Evolutionary conservation across 2,329 filamentous ascomycete genomes (phyloP).

Genomic region (Grosmannia huntii): DNA sequence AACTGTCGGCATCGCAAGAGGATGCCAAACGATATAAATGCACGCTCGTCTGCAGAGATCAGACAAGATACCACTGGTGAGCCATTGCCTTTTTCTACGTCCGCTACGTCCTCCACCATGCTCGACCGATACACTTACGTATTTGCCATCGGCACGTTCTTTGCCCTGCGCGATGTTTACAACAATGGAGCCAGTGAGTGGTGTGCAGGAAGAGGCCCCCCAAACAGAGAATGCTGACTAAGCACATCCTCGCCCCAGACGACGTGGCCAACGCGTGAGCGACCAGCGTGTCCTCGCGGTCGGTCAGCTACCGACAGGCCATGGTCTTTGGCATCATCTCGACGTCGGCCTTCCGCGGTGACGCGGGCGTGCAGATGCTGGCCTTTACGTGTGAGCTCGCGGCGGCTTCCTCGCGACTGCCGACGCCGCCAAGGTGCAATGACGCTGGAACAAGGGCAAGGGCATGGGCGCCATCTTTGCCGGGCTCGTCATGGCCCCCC

Average conservation of each 20-base stretch:
- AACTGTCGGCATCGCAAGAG: no score
- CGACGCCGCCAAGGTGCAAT: constrained; percentile 48
- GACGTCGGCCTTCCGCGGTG: constrained; percentile 39
- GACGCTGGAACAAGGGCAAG: constrained; percentile 57
- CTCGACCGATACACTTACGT: constrained; percentile 55
- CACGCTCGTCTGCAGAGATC: not conserved
- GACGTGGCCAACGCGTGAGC: constrained; percentile 81
- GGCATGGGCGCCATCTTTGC: constrained; percentile 62
- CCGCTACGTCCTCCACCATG: constrained; percentile 25
- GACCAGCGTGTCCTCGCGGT: constrained; percentile 69
- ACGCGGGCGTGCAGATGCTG: constrained; percentile 55
- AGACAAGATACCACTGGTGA: not conserved
- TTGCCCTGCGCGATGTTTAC: constrained; percentile 64
- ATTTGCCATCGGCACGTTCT: constrained; percentile 63
- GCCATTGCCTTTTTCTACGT: no score
- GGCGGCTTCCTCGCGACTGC: constrained; percentile 49
- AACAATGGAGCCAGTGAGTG: constrained; percentile 64
- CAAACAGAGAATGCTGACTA: not conserved
- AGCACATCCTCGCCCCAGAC: constrained; percentile 29
- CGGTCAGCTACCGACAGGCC: constrained; percentile 56
- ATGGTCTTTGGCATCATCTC: constrained; percentile 59
- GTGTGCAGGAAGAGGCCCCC: not conserved
- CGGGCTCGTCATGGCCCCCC: constrained; percentile 57
- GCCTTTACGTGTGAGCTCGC: constrained; percentile 53
- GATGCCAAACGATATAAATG: no score